These are phyloP conservation scores for Phytophthora parvispora DNA, from an alignment of 352 stramenopile genomes.

Conservation along the genomic window DNA sequence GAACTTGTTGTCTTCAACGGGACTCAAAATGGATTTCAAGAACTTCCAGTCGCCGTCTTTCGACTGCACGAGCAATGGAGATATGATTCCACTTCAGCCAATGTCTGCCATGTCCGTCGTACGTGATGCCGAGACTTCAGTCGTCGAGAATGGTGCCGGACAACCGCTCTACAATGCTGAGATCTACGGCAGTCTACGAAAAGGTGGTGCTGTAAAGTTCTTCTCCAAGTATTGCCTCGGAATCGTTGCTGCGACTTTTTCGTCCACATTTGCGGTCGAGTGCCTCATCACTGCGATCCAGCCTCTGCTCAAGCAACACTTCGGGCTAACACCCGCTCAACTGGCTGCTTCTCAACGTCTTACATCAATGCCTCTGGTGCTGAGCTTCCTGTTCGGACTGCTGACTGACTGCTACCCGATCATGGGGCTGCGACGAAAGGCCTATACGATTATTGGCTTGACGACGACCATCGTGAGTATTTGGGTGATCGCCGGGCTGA, in stretches of 20 bases:
- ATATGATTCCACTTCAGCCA: background rate
- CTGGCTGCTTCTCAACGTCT: conserved; percentile 35
- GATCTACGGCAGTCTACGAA: conserved; percentile 61
- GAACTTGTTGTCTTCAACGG: conserved; percentile 14
- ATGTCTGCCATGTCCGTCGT: background rate
- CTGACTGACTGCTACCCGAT: conserved; percentile 87
- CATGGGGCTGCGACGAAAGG: conserved; percentile 75
- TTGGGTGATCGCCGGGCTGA: conserved; percentile 42
- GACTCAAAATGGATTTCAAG: conserved; percentile 31
- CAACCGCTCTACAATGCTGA: conserved; percentile 66
- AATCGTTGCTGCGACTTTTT: conserved; percentile 48
- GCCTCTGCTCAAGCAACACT: conserved; percentile 41
- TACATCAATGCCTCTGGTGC: conserved; percentile 65
- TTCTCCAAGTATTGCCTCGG: conserved; percentile 48
- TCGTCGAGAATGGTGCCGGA: conserved; percentile 15
- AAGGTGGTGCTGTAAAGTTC: conserved; percentile 47
- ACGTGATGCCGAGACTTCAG: conserved; percentile 16
- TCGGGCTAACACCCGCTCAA: conserved; percentile 29
- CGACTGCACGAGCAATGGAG: conserved; percentile 13
- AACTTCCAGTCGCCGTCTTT: conserved; percentile 19
- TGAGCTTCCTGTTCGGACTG: conserved; percentile 87
- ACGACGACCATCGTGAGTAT: conserved; percentile 33
- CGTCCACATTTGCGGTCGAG: conserved; percentile 45
- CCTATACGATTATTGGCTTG: conserved; percentile 81
- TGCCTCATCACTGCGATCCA: conserved; percentile 31